Evolutionary conservation across 2,329 filamentous ascomycete genomes (phyloP), one percentile per base, ranked within the genome.

Genomic region (Epichloe uncinata): DNA sequence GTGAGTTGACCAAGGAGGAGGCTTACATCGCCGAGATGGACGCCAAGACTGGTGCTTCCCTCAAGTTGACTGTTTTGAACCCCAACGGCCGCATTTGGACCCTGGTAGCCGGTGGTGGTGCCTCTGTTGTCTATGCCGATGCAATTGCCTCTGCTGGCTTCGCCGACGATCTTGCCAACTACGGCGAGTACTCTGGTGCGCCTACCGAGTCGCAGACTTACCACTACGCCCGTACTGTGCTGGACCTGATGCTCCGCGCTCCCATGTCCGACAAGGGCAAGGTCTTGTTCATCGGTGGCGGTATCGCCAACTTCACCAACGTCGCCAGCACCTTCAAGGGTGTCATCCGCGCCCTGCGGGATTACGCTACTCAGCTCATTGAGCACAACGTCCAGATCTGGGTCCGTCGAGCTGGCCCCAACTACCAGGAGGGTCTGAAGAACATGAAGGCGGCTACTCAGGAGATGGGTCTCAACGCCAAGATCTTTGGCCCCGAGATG

Each of bases 291-390:
- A 97, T 98, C 60, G 93, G 93, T 71, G 93, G 93, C 75, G 93
- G 93, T 80, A 98, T 98, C 79, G 93, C 93, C 79, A 98, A 98
- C 85, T 98, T 98, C 78, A 98, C 93, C 78, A 98, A 97, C 74
- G 93, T 98, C 50, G 93, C 93, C 54, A 93, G 86, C 62, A 98
- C 93, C 57, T 98, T 98, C 85, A 98, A 98, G 82, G 93, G 93
- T 76, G 91, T 98, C 70, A 98, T 98, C 69, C 85, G 88, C 61
- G 93, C 93, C 53, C 81, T 98, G 58, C 84, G 91, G 58, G 93
- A 97, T 73, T 89, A 91, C 60, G 80, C 90, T 53, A 82, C 82
- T 55, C 78, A 84, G 56, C 81, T 98, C 60, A 81, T 82, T 66
- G 93, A 98, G 80, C 93, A 98, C 83, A 95, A 95, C 64, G 87